Evolutionary conservation across 2,329 filamentous ascomycete species (phyloP).

Genomic region (Zarea fungicola): DNA sequence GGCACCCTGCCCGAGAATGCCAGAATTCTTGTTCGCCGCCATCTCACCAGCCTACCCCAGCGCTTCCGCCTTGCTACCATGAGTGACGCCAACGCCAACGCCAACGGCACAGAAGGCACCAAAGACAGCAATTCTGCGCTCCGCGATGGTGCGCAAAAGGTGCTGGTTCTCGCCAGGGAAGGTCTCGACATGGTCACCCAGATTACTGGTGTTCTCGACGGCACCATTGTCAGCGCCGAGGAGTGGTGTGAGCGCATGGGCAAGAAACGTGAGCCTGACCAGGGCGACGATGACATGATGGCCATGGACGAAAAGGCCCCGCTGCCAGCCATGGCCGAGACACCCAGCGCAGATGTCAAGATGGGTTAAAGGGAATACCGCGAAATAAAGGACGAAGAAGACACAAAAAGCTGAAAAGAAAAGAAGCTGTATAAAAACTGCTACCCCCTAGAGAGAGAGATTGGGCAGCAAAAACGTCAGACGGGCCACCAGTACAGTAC

Average conservation of each 20-base stretch:
- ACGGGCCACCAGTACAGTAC: background rate
- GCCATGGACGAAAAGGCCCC: conserved; percentile 19
- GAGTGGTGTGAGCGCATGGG: conserved; percentile 82
- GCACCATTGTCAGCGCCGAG: conserved; percentile 86
- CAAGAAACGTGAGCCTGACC: conserved; percentile 25
- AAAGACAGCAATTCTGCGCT: conserved; percentile 33
- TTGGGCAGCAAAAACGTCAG: background rate
- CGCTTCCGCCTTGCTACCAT: conserved; percentile 71
- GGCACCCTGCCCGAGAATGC: conserved; percentile 88
- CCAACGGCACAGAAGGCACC: conserved; percentile 24
- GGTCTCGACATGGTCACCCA: conserved; percentile 92
- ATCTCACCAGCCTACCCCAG: conserved; percentile 78
- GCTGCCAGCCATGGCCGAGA: conserved; percentile 21
- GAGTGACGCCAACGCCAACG: conserved; percentile 24
- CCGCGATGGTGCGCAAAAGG: conserved; percentile 62
- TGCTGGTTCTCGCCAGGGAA: conserved; percentile 81
- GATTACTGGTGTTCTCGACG: conserved; percentile 80
- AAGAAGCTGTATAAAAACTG: too few relatives aligned
- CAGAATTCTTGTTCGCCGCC: conserved; percentile 71
- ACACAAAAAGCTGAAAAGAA: too few relatives aligned
- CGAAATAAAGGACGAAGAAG: background rate
- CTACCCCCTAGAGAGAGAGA: background rate
- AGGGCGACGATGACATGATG: conserved; percentile 19
- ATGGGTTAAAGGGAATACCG: conserved; percentile 15
- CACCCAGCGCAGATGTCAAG: conserved; percentile 24